These are phyloP conservation scores for Lolium multiflorum DNA, from an alignment of 176 grass and related monocot species.

Conservation along the genomic window DNA sequence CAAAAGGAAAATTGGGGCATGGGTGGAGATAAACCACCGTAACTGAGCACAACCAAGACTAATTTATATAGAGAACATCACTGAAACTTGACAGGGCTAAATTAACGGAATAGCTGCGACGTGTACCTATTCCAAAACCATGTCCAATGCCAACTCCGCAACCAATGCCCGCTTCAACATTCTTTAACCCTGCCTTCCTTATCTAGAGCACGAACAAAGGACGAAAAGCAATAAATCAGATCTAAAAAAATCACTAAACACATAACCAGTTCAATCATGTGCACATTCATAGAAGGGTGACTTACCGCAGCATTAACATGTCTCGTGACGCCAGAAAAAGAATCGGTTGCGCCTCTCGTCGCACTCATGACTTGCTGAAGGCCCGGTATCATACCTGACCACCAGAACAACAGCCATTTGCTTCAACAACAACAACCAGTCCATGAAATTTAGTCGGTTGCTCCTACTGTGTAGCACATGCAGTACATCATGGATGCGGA, in stretches of 20 bases:
- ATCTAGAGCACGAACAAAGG: conserved; percentile 53
- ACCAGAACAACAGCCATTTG: conserved; percentile 28
- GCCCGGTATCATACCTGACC: conserved; percentile 79
- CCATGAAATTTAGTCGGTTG: conserved; percentile 19
- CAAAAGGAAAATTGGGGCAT: neutral
- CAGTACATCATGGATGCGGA: neutral
- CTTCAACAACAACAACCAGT: neutral
- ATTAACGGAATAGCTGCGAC: conserved; percentile 21
- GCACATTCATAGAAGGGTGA: conserved; percentile 16
- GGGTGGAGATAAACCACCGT: neutral
- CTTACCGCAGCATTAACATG: conserved; percentile 85
- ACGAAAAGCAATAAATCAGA: conserved; percentile 18
- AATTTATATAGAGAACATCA: neutral
- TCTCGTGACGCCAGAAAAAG: conserved; percentile 83
- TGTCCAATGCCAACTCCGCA: conserved; percentile 93
- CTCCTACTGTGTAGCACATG: neutral
- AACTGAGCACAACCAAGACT: neutral
- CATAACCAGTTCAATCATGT: conserved; percentile 14
- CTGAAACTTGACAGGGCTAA: conserved; percentile 1
- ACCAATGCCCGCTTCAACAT: conserved; percentile 87
- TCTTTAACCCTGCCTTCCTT: conserved; percentile 72
- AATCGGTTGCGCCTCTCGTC: conserved; percentile 86
- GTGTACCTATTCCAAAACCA: conserved; percentile 91
- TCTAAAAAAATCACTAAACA: conserved; percentile 2
- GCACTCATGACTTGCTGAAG: conserved; percentile 90